phyloP scores from a whole-genome alignment of 108 stramenopile species.

The Fragilariopsis cylindrus region DNA sequence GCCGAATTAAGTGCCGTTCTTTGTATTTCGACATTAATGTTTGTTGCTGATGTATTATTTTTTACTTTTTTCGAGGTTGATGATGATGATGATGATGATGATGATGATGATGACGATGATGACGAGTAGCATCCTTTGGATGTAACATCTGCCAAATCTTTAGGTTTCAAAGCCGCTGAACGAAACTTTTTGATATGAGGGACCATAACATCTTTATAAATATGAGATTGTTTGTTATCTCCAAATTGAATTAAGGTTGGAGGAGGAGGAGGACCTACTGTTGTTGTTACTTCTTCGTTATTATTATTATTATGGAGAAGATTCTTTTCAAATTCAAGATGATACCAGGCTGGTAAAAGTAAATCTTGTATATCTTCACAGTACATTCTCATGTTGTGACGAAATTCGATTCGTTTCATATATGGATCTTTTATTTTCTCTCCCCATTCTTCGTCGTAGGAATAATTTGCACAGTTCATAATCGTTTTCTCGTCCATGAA shows the following conservation, averaged over 20 bases:
- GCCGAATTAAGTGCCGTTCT: constrained; percentile 21
- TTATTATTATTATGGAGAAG: neutral
- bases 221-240: constrained; percentile 47
- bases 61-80: too few relatives aligned
- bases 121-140: constrained; percentile 27
- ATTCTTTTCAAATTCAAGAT: constrained; percentile 28
- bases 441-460: constrained; percentile 25
- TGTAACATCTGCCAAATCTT: constrained; percentile 33
- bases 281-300: neutral
- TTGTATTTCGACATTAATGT: neutral
- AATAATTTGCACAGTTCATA: constrained; percentile 32
- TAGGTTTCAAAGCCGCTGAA: constrained; percentile 11
- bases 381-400: constrained; percentile 56
- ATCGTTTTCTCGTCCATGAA: constrained; percentile 41
- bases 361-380: constrained; percentile 44
- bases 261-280: neutral
- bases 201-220: constrained; percentile 35
- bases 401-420: constrained; percentile 32
- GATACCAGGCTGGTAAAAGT: constrained; percentile 35
- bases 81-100: neutral
- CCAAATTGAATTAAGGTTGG: constrained; percentile 58
- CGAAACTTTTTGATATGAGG: constrained; percentile 67
- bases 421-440: constrained; percentile 5
- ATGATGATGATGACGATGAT: neutral
- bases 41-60: neutral